Conservation (phyloP, 225 moss, liverwort and hornwort genomes). For the Straminergon stramineum region DNA sequence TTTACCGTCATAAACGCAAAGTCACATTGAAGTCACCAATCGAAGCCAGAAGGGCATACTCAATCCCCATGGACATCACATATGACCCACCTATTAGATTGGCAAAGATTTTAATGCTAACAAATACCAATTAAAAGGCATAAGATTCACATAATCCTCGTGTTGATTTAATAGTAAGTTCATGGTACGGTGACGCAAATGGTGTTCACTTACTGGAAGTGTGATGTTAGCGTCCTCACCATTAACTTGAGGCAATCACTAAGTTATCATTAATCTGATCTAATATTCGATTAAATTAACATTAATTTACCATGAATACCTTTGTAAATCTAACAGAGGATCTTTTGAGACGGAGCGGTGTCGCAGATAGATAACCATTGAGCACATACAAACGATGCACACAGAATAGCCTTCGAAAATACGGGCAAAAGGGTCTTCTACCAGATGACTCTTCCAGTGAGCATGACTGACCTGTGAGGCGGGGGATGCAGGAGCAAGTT, state of each 20-base stretch:
- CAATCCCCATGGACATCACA: not conserved
- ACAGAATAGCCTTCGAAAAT: not conserved
- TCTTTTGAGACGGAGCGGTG: not conserved
- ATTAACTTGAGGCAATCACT: not conserved
- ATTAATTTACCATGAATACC: not conserved
- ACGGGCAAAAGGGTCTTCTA: not conserved
- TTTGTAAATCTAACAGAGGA: not conserved
- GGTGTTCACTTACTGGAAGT: not conserved
- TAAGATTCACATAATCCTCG: not conserved
- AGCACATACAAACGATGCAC: not conserved
- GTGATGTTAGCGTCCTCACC: not conserved
- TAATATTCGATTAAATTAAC: not conserved
- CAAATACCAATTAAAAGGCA: not conserved
- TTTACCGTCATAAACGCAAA: not conserved
- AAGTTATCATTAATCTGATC: not conserved
- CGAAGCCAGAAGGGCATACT: not conserved
- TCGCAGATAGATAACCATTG: not conserved
- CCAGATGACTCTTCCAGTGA: not conserved
- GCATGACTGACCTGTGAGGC: slow-evolving; percentile 29
- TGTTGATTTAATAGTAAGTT: not conserved
- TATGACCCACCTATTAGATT: not conserved
- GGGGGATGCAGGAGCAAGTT: slow-evolving; percentile 95
- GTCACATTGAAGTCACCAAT: not conserved
- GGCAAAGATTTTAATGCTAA: not conserved
- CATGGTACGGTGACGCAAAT: not conserved